Percentiles rank a stretch among this genome's conserved stretches.
Evolutionary conservation across 2,329 filamentous ascomycete genomes (phyloP).

Genomic region (Trichothecium roseum): DNA sequence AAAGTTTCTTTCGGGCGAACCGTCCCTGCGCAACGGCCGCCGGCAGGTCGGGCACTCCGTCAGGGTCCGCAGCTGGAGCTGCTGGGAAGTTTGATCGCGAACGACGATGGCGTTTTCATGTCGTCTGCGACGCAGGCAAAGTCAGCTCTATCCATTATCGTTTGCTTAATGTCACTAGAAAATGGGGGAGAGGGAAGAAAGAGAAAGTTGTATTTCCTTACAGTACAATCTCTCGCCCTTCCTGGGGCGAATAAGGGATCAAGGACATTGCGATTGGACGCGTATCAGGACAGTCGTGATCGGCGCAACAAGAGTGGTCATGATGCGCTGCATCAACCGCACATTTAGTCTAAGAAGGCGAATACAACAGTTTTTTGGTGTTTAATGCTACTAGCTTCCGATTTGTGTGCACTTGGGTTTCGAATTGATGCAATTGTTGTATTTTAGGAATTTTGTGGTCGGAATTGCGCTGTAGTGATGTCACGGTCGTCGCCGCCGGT

Average conservation of each 20-base stretch:
- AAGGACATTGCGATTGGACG: slow-evolving; percentile 43
- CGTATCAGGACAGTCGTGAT: neutral
- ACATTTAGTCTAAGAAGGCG: too few relatives aligned
- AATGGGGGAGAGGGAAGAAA: slow-evolving; percentile 6
- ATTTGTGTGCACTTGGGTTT: too few relatives aligned
- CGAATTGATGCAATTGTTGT: too few relatives aligned
- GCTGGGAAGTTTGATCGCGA: slow-evolving; percentile 74
- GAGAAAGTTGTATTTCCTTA: too few relatives aligned
- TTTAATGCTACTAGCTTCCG: too few relatives aligned
- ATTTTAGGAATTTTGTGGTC: too few relatives aligned
- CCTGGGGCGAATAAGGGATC: slow-evolving; percentile 63
- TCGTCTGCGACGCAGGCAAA: slow-evolving; percentile 54
- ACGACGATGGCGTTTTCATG: slow-evolving; percentile 90
- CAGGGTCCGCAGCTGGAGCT: slow-evolving; percentile 70
- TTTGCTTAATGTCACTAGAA: slow-evolving; percentile 1
- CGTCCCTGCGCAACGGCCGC: slow-evolving; percentile 46
- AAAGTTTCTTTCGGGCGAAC: slow-evolving; percentile 35
- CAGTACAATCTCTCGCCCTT: slow-evolving; percentile 72
- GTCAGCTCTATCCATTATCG: neutral
- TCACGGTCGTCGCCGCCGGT: too few relatives aligned
- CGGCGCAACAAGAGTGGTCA: neutral
- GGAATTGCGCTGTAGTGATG: too few relatives aligned
- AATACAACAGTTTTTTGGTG: too few relatives aligned
- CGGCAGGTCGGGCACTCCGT: slow-evolving; percentile 88
- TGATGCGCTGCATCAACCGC: neutral